phyloP scores from a whole-genome alignment of 495 filamentous ascomycete species.

The Cercophora sp. region DNA sequence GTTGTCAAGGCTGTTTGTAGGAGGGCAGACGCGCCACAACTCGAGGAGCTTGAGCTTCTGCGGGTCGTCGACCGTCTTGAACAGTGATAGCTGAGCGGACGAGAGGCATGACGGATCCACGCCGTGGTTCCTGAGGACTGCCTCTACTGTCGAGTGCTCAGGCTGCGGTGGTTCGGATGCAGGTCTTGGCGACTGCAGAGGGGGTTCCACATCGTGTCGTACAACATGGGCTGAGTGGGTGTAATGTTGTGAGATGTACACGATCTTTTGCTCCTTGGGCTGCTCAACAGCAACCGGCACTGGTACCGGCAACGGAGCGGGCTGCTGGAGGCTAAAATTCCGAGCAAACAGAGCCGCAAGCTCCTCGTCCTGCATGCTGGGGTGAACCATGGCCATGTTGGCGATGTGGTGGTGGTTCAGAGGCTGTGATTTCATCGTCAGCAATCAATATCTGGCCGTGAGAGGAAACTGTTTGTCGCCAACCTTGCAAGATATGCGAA shows the following conservation, averaged over 20 bases:
- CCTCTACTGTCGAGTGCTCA: slow-evolving; percentile 41
- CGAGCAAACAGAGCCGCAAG: slow-evolving; percentile 63
- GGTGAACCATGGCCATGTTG: slow-evolving; percentile 34
- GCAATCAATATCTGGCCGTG: slow-evolving; percentile 6
- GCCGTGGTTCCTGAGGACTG: slow-evolving; percentile 39
- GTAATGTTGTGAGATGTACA: slow-evolving; percentile 72
- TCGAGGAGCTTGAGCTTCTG: slow-evolving; percentile 59
- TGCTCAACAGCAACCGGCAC: slow-evolving; percentile 23
- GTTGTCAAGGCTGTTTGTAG: slow-evolving; percentile 34
- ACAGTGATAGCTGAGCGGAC: slow-evolving; percentile 55
- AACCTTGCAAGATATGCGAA: background rate
- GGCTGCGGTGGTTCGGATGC: slow-evolving; percentile 47
- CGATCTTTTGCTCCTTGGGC: slow-evolving; percentile 37
- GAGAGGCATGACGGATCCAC: slow-evolving; percentile 54
- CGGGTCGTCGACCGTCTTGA: slow-evolving; percentile 54
- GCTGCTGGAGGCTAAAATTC: slow-evolving; percentile 53
- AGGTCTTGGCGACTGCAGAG: slow-evolving; percentile 30
- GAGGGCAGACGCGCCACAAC: slow-evolving; percentile 62
- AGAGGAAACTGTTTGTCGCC: background rate
- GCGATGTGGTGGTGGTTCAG: background rate
- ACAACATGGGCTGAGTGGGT: slow-evolving; percentile 63
- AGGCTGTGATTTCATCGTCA: slow-evolving; percentile 14
- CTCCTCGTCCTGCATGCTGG: slow-evolving; percentile 58
- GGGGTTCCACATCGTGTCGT: slow-evolving; percentile 25
- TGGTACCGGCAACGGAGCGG: slow-evolving; percentile 34